Evolutionary conservation across 2,329 filamentous ascomycete genomes (phyloP), one percentile per base, ranked within the genome.

Genomic region (Scedosporium dehoogii): DNA sequence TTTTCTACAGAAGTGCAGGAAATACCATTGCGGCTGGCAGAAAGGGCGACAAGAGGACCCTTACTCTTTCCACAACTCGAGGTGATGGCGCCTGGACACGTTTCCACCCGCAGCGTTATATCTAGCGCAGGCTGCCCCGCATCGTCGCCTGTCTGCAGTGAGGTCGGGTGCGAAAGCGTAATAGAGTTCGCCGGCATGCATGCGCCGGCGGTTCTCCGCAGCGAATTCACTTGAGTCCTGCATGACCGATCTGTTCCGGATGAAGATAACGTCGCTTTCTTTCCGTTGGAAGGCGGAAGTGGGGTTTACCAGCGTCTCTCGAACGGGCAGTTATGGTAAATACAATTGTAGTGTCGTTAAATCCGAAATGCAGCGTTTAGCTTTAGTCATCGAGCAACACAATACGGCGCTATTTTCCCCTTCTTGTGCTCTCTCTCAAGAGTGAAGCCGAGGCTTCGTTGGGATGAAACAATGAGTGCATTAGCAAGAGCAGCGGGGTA

Each of bases 21-120:
- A 27, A 60, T 33, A 25, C 61, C 14, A 48, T 6, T 4, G 9
- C 41, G 16, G 10, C 27, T 38, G 21, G 55, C 7, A 38, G 27
- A n/a, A n/a, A 16, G 4, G 42, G 18, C 18, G 6, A 38, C 6
- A 33, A n/a, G n/a, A 6, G 1, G 46, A 60, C 25, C 79, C 83
- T 78, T 79, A 92, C 90, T 87, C 83, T 75, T 82, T 84, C 82
- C 86, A 92, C 48, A 92, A 74, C 69, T 89, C 82, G 1, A 89
- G 81, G 42, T 85, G 76, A 41, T 78, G 77, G 63, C 90, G 79
- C 48, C 90, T 81, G 2, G 83, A 73, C 4, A 83, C 78, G 5
- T 87, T 80, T 6, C 27, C 55, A 0, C 81, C 81, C 0, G 83
- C 80, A 58, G 77, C 78, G 73, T 91, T 92, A 75, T 85, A 91